Evolutionary conservation across 371 early-diverging fungal species (phyloP), one percentile per base, ranked within the genome.

Genomic region (Mortierella polycephala): DNA sequence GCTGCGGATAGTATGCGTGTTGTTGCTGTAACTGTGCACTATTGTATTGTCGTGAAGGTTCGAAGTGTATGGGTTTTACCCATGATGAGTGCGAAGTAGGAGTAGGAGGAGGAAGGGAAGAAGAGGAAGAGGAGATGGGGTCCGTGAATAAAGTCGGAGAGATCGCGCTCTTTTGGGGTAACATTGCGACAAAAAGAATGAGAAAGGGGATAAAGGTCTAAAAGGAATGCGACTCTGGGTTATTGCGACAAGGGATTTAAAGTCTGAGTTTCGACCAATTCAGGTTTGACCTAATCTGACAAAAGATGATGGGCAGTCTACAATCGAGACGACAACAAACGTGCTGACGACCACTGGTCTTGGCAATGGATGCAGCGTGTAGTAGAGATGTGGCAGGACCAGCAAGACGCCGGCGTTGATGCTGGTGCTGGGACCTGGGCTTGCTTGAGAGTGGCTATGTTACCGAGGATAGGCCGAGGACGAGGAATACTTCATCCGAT

Each of bases 111-210:
- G 57, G 44, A 30, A 57, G 23, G 4, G 66, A 62, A 7, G 63
- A 42, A 55, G 68, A 60, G 8, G 63, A 47, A 52, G 62, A 66
- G 58, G 59, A 18, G 30, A 59, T 30, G 16, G 62, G 54, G 18
- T 39, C 49, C 50, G 49, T 16, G 23, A 58, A 42, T 16, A 51
- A 53, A 18, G 46, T 57, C 49, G 71, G 59, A 14, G 65, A 44
- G 61, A 51, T 20, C 30, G 55, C 12, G 14, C 49, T 67, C 60
- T 57, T 63, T 64, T 74, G 69, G 60, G 68, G 61, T 18, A 57
- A 51, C 74, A 74, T 64, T 60, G 54, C 55, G 45, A 42, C 16
- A 30, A 40, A 46, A 6, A n/a, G 46, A 2, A 13, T 14, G 65
- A n/a, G 51, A 18, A 52, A 14, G n/a, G 51, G 52, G n/a, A 18